Percentiles rank a stretch among this genome's conserved stretches.
Conservation (phyloP, 169 alveolate genomes). For the Plasmodium yoelii region DNA sequence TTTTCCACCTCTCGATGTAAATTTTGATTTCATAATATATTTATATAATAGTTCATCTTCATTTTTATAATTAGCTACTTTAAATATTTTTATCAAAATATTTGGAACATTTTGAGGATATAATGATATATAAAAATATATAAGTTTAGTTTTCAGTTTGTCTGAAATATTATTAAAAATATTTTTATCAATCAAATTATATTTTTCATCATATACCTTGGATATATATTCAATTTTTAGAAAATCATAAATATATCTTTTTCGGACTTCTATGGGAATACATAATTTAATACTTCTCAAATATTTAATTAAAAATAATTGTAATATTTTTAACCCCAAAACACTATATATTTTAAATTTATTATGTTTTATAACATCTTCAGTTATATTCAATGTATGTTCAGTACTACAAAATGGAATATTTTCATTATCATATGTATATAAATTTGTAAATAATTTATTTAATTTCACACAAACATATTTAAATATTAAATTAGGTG, state of each 20-base stretch:
- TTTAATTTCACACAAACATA: constrained; percentile 66
- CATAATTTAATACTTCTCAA: constrained; percentile 59
- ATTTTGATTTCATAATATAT: constrained; percentile 74
- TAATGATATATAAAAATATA: constrained; percentile 80
- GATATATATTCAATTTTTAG: constrained; percentile 74
- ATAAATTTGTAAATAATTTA: constrained; percentile 50
- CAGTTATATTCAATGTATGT: constrained; percentile 45
- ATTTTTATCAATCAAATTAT: constrained; percentile 55
- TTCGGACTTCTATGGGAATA: constrained; percentile 83
- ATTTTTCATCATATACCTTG: constrained; percentile 66
- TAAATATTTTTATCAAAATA: constrained; percentile 79
- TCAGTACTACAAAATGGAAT: constrained; percentile 55
- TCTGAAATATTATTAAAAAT: constrained; percentile 65
- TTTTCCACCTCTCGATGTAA: constrained; percentile 85
- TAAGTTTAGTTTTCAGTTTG: constrained; percentile 77
- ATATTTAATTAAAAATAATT: constrained; percentile 54
- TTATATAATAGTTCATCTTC: constrained; percentile 80
- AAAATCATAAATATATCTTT: constrained; percentile 78
- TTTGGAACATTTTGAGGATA: constrained; percentile 81
- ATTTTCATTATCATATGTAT: constrained; percentile 56
- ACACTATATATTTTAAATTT: constrained; percentile 72
- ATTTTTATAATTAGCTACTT: constrained; percentile 80
- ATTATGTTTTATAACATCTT: constrained; percentile 43
- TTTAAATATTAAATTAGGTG: constrained; percentile 63
- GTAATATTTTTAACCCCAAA: constrained; percentile 42